These are phyloP conservation scores for Candida albicans DNA, from an alignment of 1,139 yeast species.

Conservation along the genomic window DNA sequence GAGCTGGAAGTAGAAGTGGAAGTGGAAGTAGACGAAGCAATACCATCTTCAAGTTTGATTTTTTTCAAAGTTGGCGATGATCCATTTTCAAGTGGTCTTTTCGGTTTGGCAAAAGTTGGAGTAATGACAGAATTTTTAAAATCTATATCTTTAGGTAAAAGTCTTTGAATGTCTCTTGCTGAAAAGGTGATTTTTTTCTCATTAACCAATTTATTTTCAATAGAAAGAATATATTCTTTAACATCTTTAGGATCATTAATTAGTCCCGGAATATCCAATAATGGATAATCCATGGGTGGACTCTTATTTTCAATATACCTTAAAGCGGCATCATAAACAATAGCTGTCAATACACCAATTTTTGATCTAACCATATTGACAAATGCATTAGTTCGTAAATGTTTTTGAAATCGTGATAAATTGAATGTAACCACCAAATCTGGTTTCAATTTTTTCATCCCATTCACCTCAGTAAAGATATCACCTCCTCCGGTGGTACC, in stretches of 20 bases:
- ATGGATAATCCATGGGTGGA: constrained; percentile 37
- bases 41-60: constrained; percentile 44
- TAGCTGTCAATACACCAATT: constrained; percentile 68
- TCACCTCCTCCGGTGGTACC: constrained; percentile 30
- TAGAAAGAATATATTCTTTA: constrained; percentile 24
- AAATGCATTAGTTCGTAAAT: constrained; percentile 64
- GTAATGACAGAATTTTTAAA: constrained; percentile 50
- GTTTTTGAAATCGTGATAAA: constrained; percentile 65
- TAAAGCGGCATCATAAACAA: constrained; percentile 62
- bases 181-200: constrained; percentile 45
- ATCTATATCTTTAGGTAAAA: constrained; percentile 45
- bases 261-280: constrained; percentile 36
- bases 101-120: constrained; percentile 35
- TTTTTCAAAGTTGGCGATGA: constrained; percentile 36
- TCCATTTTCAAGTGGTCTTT: constrained; percentile 25
- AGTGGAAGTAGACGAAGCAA: constrained; percentile 19
- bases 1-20: constrained; percentile 11
- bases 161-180: constrained; percentile 53
- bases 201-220: constrained; percentile 41
- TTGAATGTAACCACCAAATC: constrained; percentile 60
- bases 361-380: constrained; percentile 64
- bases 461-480: constrained; percentile 30
- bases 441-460: constrained; percentile 45
- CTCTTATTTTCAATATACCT: constrained; percentile 57
- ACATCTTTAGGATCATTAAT: constrained; percentile 44